Base-by-base conservation (phyloP, 495 filamentous ascomycete genomes). In the Stereocaulon alpinum region DNA sequence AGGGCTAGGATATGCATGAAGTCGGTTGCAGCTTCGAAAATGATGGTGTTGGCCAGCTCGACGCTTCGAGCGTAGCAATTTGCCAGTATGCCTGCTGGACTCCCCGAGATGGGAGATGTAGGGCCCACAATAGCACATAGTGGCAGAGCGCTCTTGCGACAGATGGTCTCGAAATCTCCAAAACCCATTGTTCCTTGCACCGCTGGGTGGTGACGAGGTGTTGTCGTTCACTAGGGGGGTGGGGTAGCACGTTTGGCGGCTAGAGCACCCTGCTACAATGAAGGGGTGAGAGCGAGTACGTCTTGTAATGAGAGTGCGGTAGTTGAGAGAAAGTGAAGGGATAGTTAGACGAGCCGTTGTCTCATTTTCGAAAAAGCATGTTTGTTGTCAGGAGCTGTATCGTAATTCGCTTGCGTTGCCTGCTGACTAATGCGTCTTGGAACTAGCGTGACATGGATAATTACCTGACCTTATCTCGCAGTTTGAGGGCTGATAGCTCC, bases 31-130 rank as follows among this genome's bases (percentile, higher is more conserved):
- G 87, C 89, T 72, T 97, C 83, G 70, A 99, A 99, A 65, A 99
- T 97, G 72, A 96, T 88, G 11, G 93, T 97, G 72, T 99, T 99
- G 61, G 93, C 93, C 64, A 96, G 71, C 70, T 96, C 91, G 69
- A 99, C 89, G 68, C 91, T 94, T 50, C 93, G 86, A 63, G 93
- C 88, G 75, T 91, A 97, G 76, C 93, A 99, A 68, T 83, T 82
- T 55, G 93, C 81, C 68, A 95, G 86, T 63, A 96, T 91, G 55
- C 91, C 91, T 32, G 83, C 78, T 24, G 30, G 14, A 59, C 77
- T 74, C 64, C 82, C 83, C 49, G 84, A 78, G 64, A 91, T 83
- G 44, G 78, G 61, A 29, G 75, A 81, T 10, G 77, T 73, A 65
- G 83, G 73, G 65, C 88, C 93, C 59, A 99, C 82, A 44, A 95